These are phyloP conservation scores for Coemansia sp. DNA, from an alignment of 192 early-diverging fungal genomes.

Conservation along the genomic window DNA sequence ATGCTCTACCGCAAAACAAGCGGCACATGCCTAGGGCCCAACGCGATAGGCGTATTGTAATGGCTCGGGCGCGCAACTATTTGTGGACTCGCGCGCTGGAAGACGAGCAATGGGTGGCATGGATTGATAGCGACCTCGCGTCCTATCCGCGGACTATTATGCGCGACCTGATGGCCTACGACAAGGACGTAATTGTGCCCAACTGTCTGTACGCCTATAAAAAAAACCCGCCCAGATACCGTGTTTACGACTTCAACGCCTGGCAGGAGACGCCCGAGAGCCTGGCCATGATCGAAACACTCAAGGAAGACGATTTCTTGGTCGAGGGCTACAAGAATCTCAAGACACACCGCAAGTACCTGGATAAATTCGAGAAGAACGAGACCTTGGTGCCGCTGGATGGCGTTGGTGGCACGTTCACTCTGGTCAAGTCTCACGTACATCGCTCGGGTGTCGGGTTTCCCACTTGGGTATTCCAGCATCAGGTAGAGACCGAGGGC, in stretches of 20 bases:
- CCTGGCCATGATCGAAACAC: slow-evolving; percentile 39
- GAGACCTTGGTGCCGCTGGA: slow-evolving; percentile 58
- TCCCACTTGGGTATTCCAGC: slow-evolving; percentile 60
- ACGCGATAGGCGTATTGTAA: slow-evolving; percentile 54
- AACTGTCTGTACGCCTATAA: slow-evolving; percentile 53
- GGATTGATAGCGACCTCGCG: slow-evolving; percentile 69
- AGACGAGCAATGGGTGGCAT: slow-evolving; percentile 69
- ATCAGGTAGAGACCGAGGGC: slow-evolving; percentile 71
- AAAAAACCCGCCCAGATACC: slow-evolving; percentile 48
- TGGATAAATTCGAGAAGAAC: slow-evolving; percentile 42
- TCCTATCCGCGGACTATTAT: slow-evolving; percentile 61
- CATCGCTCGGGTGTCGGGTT: slow-evolving; percentile 68
- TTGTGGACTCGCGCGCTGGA: slow-evolving; percentile 57
- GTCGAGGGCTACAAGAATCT: slow-evolving; percentile 44
- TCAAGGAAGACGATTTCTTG: slow-evolving; percentile 39
- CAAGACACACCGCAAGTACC: slow-evolving; percentile 40
- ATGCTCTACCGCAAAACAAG: slow-evolving; percentile 48
- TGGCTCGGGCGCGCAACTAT: slow-evolving; percentile 63
- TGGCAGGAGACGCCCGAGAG: slow-evolving; percentile 65
- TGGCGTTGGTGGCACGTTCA: slow-evolving; percentile 68
- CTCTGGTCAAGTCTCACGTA: slow-evolving; percentile 61
- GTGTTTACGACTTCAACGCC: slow-evolving; percentile 66
- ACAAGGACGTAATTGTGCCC: slow-evolving; percentile 69
- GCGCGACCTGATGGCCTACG: slow-evolving; percentile 58
- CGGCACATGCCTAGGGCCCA: slow-evolving; percentile 61